phyloP scores from a whole-genome alignment of 805 yeast species.

The Metschnikowia amazonensis region DNA sequence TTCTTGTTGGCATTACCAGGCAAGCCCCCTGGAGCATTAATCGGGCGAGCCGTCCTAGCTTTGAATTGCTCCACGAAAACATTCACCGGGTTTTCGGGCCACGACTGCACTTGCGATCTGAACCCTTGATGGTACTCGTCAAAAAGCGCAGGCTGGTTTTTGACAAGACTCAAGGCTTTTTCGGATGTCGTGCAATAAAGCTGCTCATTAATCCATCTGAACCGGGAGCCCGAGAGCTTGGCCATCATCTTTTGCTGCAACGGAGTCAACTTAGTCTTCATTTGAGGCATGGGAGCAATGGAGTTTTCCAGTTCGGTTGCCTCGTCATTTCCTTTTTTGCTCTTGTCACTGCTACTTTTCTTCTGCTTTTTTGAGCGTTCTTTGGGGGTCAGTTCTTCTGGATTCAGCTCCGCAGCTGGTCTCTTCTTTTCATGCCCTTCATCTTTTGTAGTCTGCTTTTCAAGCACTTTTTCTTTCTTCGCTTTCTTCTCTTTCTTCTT shows the following conservation, averaged over 20 bases:
- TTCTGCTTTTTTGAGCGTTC: conserved; percentile 1
- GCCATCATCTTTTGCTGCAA: conserved; percentile 94
- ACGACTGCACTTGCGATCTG: conserved; percentile 87
- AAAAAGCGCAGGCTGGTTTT: conserved; percentile 80
- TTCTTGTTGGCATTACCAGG: conserved; percentile 66
- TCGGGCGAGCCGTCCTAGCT: conserved; percentile 54
- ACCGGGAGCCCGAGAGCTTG: conserved; percentile 89
- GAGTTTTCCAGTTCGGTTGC: conserved; percentile 6
- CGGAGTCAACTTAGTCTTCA: conserved; percentile 62
- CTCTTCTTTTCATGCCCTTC: conserved; percentile 9
- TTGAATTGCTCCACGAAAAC: conserved; percentile 73
- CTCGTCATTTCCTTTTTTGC: background rate
- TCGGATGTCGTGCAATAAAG: conserved; percentile 83
- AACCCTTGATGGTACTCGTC: conserved; percentile 96
- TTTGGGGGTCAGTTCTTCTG: background rate
- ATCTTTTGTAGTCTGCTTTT: conserved; percentile 12
- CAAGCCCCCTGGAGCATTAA: conserved; percentile 94
- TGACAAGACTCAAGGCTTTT: conserved; percentile 67
- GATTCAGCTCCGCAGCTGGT: conserved; percentile 3
- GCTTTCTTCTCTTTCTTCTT: conserved; percentile 26
- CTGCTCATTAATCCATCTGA: conserved; percentile 97
- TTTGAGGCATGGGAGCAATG: conserved; percentile 16
- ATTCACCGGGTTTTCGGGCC: conserved; percentile 99
- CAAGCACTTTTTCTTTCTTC: conserved; percentile 9
- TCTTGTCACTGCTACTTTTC: background rate